Base-by-base conservation (phyloP, 148 eudicot species). In the Silene conica region DNA sequence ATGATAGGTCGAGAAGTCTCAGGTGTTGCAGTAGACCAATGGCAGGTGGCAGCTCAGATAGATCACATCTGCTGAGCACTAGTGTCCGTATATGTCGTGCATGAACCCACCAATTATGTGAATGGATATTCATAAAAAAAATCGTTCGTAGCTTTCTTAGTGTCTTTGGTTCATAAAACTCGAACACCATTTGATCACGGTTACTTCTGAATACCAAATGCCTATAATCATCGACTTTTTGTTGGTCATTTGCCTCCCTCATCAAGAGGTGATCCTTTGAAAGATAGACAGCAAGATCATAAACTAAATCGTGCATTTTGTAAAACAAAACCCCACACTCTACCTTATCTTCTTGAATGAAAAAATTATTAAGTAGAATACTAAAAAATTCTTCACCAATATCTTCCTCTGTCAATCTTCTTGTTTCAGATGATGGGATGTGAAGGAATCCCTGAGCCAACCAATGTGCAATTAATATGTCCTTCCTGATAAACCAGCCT, bases 251-350 rank as follows among this genome's bases (percentile, higher is more conserved):
- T 18, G 8, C 48, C 3, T 70, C 14, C 76, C 64, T 56, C 14
- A 67, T 19, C 3, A 52, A 9, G 43, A 21, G 46, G 21, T 28
- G 63, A 25, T 75, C 45, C 6, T 0, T 43, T 4, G 66, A 75
- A 15, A 75, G 15, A 41, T 67, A 67, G 41, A 23, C 10, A 20
- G 72, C 78, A 16, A 75, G 72, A 67, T 75, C 72, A 38, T 67
- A 66, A 18, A 75, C 43, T 28, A 74, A 67, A 58, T 67, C 57
- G 2, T 67, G 72, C 78, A 75, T 75, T 19, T 55, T 55, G 28
- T 56, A 75, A 7, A 18, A 0, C 8, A 18, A 18, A 13, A 63
- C 15, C 3, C 28, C 31, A 8, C 18, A 41, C 21, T 18, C 1
- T 0, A 20, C 2, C 14, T 3, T 15, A 0, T 18, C 45, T 26